phyloP scores from a whole-genome alignment of 2,329 filamentous ascomycete species.

The Colletotrichum sp. region DNA sequence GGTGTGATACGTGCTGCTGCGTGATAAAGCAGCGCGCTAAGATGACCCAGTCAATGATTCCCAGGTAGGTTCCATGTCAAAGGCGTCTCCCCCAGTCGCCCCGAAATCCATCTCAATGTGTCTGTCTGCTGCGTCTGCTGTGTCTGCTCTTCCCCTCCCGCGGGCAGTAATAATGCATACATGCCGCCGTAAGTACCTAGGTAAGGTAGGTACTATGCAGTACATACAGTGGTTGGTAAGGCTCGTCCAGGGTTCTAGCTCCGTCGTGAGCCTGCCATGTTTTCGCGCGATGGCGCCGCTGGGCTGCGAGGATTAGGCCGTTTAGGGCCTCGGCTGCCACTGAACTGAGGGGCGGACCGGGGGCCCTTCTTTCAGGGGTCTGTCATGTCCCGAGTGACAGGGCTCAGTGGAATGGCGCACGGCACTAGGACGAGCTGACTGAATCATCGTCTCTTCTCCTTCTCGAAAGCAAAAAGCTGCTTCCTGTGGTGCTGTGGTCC shows the following conservation, averaged over 20 bases:
- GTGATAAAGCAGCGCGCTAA: not conserved
- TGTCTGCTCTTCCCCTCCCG: not conserved
- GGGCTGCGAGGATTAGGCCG: not conserved
- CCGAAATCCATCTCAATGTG: not conserved
- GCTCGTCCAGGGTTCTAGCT: not conserved
- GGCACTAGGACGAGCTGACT: not conserved
- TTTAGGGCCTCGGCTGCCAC: not conserved
- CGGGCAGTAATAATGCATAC: not conserved
- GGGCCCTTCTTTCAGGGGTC: not conserved
- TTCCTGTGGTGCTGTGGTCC: not conserved
- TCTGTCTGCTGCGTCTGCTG: not conserved
- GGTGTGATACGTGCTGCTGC: not conserved
- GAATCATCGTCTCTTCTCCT: not conserved
- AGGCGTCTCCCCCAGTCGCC: not conserved
- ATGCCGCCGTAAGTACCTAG: not conserved
- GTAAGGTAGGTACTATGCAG: not conserved
- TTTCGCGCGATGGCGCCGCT: not conserved
- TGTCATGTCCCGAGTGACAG: slow-evolving; percentile 4
- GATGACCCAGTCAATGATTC: not conserved
- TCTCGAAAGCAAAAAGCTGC: not conserved
- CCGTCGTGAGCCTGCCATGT: not conserved
- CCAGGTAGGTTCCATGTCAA: not conserved
- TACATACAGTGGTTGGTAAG: not conserved
- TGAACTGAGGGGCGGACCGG: not conserved
- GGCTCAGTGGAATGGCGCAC: slow-evolving; percentile 1